Evolutionary conservation across 768 basidiomycete species (phyloP).

Genomic region (Lactarius hengduanensis): DNA sequence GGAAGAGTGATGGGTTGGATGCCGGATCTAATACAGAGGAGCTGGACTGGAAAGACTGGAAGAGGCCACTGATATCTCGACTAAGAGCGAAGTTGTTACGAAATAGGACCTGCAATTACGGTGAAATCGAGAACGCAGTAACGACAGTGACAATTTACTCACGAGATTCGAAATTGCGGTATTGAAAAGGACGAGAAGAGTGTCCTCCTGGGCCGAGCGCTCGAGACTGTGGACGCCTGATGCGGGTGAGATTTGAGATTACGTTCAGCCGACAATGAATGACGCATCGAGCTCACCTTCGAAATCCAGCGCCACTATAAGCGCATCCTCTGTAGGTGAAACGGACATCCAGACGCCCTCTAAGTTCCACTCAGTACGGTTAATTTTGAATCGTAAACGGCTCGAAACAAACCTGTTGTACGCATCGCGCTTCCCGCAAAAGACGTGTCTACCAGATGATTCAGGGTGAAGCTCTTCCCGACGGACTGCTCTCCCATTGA

Average conservation of each 20-base stretch:
- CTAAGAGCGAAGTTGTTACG: constrained; percentile 66
- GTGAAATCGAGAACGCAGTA: background rate
- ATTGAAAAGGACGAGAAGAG: constrained; percentile 61
- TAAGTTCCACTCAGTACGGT: constrained; percentile 13
- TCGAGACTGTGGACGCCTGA: constrained; percentile 64
- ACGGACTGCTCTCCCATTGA: constrained; percentile 72
- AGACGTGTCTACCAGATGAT: constrained; percentile 62
- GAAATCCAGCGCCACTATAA: constrained; percentile 63
- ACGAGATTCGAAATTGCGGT: constrained; percentile 65
- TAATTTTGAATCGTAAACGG: background rate
- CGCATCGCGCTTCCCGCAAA: constrained; percentile 67
- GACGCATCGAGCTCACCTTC: constrained; percentile 43
- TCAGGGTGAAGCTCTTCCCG: constrained; percentile 58
- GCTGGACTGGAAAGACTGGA: constrained; percentile 61
- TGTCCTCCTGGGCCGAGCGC: constrained; percentile 62
- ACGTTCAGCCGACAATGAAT: background rate
- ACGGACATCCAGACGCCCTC: constrained; percentile 71
- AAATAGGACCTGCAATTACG: constrained; percentile 51
- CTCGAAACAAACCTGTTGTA: constrained; percentile 43
- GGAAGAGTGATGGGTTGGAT: constrained; percentile 58
- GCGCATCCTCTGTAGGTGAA: constrained; percentile 53
- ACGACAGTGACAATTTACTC: background rate
- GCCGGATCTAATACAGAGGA: constrained; percentile 57
- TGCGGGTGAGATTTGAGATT: background rate
- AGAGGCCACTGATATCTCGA: constrained; percentile 58